phyloP scores from a whole-genome alignment of 2,329 filamentous ascomycete species.

The Coniochaeta hoffmannii region DNA sequence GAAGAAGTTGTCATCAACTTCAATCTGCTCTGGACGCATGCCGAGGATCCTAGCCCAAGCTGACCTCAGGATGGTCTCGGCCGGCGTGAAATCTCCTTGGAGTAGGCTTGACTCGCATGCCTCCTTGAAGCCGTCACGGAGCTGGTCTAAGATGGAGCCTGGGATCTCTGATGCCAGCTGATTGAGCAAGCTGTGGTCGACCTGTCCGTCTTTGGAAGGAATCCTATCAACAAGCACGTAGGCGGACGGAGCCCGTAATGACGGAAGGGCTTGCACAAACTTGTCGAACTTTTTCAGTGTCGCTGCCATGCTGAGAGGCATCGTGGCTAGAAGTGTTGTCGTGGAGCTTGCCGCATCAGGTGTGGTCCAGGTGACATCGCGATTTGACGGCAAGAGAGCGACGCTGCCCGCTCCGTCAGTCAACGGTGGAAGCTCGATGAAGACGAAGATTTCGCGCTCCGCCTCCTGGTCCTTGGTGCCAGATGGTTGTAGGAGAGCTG shows the following conservation, averaged over 20 bases:
- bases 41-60: slow-evolving; percentile 21
- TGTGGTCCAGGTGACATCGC: slow-evolving; percentile 9
- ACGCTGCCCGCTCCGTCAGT: slow-evolving; percentile 16
- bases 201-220: slow-evolving; percentile 16
- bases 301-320: slow-evolving; percentile 22
- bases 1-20: slow-evolving; percentile 30
- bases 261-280: slow-evolving; percentile 33
- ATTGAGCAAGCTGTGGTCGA: slow-evolving; percentile 26
- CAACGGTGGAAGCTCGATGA: slow-evolving; percentile 23
- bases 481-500: slow-evolving; percentile 16
- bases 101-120: slow-evolving; percentile 23
- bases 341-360: slow-evolving; percentile 14
- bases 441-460: slow-evolving; percentile 17
- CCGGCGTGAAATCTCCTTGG: slow-evolving; percentile 19
- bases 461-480: background rate
- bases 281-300: slow-evolving; percentile 33
- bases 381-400: slow-evolving; percentile 10
- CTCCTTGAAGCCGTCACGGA: slow-evolving; percentile 17
- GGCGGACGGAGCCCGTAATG: slow-evolving; percentile 36
- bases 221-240: slow-evolving; percentile 33
- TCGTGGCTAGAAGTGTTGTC: slow-evolving; percentile 7
- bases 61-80: slow-evolving; percentile 25
- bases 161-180: slow-evolving; percentile 20
- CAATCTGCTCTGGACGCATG: slow-evolving; percentile 17
- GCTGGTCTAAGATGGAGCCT: slow-evolving; percentile 11